Percentiles rank a stretch among this genome's conserved stretches.
Evolutionary conservation across 139 green algal species (phyloP).

Genomic region (Chlamydomonas incerta): DNA sequence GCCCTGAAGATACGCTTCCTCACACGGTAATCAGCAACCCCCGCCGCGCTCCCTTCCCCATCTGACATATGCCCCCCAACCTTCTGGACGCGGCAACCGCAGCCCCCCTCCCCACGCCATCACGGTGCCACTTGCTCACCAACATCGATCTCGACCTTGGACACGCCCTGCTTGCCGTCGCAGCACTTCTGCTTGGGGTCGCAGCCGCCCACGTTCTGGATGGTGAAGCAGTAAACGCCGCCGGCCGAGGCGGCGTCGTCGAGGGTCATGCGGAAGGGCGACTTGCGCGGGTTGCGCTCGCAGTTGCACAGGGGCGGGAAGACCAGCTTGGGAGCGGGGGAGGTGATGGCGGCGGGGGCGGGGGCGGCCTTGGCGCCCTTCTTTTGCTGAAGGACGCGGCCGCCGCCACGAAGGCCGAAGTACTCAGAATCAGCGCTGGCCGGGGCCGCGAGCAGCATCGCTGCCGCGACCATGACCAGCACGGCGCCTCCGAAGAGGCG

Average conservation of each 20-base stretch:
- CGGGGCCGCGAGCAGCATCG: background rate
- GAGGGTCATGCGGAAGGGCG: constrained; percentile 24
- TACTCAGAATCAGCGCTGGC: no score
- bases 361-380: no score
- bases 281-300: constrained; percentile 13
- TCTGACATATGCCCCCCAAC: no score
- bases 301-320: constrained; percentile 40
- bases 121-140: constrained; percentile 39
- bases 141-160: constrained; percentile 43
- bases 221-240: background rate
- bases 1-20: no score
- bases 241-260: background rate
- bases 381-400: no score
- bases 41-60: no score
- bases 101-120: no score
- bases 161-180: constrained; percentile 3
- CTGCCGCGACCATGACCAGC: background rate
- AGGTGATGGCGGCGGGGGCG: background rate
- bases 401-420: no score
- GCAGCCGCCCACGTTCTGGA: background rate
- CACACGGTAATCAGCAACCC: no score
- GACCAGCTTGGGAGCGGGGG: background rate
- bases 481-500: background rate
- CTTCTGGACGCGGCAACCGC: no score
- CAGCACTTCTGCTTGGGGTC: constrained; percentile 39